phyloP scores from a whole-genome alignment of 805 yeast species.

The Ogataea neopini region DNA sequence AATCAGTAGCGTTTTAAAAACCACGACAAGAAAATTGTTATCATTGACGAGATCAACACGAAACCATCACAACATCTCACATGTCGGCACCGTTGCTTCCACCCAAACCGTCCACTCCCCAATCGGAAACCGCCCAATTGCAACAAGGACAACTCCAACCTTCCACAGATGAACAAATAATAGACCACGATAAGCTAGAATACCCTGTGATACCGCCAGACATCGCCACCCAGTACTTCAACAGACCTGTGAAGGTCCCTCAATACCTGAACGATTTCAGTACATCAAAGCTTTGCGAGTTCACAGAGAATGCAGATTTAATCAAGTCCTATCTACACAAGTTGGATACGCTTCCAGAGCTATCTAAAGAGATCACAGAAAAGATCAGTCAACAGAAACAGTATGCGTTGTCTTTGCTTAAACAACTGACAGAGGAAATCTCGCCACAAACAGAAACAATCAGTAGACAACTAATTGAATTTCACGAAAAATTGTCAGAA shows the following conservation, averaged over 20 bases:
- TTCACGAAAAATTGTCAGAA: conserved; percentile 21
- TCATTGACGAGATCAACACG: too few species aligned
- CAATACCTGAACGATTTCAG: conserved; percentile 27
- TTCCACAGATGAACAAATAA: conserved; percentile 7
- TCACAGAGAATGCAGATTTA: conserved; percentile 19
- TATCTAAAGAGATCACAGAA: conserved; percentile 25
- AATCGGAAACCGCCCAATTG: background rate
- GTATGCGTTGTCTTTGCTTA: conserved; percentile 33
- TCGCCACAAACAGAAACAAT: conserved; percentile 22
- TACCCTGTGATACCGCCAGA: conserved; percentile 27
- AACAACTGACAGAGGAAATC: conserved; percentile 26
- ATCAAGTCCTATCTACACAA: conserved; percentile 23
- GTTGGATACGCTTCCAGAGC: conserved; percentile 14
- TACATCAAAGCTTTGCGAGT: conserved; percentile 23
- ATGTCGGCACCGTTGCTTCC: conserved; percentile 14
- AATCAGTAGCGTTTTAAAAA: too few species aligned
- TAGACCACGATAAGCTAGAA: conserved; percentile 23
- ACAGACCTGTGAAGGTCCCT: conserved; percentile 19
- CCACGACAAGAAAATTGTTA: too few species aligned
- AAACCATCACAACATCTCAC: too few species aligned
- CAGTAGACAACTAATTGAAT: conserved; percentile 25
- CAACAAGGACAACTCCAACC: too few species aligned
- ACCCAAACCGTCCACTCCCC: conserved; percentile 5
- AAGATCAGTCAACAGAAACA: conserved; percentile 41
- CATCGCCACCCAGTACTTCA: conserved; percentile 9